A percentile compares a stretch with the other conserved stretches of the same genome.
Evolutionary conservation across 2,329 filamentous ascomycete species (phyloP).

Genomic region (Colletotrichum australisinense): DNA sequence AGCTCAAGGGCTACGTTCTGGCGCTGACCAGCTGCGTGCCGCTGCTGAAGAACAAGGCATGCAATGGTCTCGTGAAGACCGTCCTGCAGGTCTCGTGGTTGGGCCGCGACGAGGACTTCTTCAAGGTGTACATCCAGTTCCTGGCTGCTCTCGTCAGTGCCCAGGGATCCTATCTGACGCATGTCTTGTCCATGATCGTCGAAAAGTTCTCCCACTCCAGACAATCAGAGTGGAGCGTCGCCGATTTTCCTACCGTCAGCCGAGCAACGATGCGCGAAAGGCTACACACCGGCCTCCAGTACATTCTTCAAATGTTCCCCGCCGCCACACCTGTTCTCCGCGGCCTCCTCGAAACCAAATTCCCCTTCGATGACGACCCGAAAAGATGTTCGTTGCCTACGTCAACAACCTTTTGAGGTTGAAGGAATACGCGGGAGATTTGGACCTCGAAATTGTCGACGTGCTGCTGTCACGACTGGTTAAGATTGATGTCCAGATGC

Average conservation of each 20-base stretch:
- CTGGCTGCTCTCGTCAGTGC: constrained; percentile 81
- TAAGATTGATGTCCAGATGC: constrained; percentile 95
- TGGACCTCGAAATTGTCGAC: constrained; percentile 84
- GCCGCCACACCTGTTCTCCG: constrained; percentile 79
- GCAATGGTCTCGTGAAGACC: constrained; percentile 67
- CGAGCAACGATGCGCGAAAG: constrained; percentile 76
- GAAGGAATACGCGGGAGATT: constrained; percentile 79
- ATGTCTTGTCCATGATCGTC: constrained; percentile 84
- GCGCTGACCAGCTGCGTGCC: constrained; percentile 72
- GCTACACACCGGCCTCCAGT: constrained; percentile 80
- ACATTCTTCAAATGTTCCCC: constrained; percentile 84
- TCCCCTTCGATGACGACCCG: constrained; percentile 82
- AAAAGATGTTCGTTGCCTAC: constrained; percentile 88
- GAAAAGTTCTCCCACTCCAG: constrained; percentile 74
- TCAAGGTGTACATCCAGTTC: constrained; percentile 75
- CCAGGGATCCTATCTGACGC: constrained; percentile 80
- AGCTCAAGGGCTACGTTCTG: constrained; percentile 70
- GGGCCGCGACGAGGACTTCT: constrained; percentile 72
- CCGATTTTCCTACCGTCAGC: constrained; percentile 68
- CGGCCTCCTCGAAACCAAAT: constrained; percentile 73
- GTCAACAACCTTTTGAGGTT: constrained; percentile 85
- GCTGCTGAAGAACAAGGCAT: constrained; percentile 68
- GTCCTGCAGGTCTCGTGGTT: constrained; percentile 74
- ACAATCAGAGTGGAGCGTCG: constrained; percentile 57
- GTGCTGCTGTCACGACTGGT: constrained; percentile 88